Evolutionary conservation across 2,329 filamentous ascomycete genomes (phyloP).

Genomic region (Fusarium torreyae): DNA sequence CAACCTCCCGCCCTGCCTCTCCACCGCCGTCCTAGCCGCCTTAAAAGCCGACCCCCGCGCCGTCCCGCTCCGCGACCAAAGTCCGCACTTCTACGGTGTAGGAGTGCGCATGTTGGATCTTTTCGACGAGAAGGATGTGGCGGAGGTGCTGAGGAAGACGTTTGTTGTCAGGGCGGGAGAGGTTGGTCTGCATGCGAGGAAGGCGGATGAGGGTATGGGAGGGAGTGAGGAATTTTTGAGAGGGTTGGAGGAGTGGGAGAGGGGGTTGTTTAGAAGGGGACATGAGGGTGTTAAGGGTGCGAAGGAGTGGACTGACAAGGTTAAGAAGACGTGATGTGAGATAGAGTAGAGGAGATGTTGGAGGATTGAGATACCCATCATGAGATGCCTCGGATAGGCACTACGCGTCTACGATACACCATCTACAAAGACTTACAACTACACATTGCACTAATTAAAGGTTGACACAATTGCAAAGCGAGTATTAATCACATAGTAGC

Average conservation of each 20-base stretch:
- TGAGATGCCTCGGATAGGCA: slow-evolving; percentile 29
- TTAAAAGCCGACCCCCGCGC: slow-evolving; percentile 90
- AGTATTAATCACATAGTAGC: neutral
- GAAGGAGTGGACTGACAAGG: slow-evolving; percentile 79
- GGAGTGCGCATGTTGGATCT: slow-evolving; percentile 89
- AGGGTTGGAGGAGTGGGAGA: slow-evolving; percentile 91
- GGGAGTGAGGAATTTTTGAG: slow-evolving; percentile 83
- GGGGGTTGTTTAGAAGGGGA: slow-evolving; percentile 79
- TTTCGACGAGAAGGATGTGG: slow-evolving; percentile 85
- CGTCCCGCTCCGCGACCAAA: slow-evolving; percentile 86
- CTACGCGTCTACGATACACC: slow-evolving; percentile 30
- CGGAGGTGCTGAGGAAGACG: slow-evolving; percentile 80
- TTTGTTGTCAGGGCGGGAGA: slow-evolving; percentile 87
- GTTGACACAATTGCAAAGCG: neutral
- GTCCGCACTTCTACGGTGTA: slow-evolving; percentile 89
- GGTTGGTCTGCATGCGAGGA: slow-evolving; percentile 90
- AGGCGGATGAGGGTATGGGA: slow-evolving; percentile 76
- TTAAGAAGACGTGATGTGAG: slow-evolving; percentile 54
- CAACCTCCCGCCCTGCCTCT: slow-evolving; percentile 84
- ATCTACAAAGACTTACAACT: neutral
- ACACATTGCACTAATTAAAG: neutral
- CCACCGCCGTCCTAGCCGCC: slow-evolving; percentile 86
- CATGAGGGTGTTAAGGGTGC: slow-evolving; percentile 81
- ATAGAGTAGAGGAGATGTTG: neutral
- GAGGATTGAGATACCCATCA: slow-evolving; percentile 46